Evolutionary conservation across 1,284 basidiomycete genomes (phyloP), one percentile per base, ranked within the genome.

Genomic region (Moniliella sp.): DNA sequence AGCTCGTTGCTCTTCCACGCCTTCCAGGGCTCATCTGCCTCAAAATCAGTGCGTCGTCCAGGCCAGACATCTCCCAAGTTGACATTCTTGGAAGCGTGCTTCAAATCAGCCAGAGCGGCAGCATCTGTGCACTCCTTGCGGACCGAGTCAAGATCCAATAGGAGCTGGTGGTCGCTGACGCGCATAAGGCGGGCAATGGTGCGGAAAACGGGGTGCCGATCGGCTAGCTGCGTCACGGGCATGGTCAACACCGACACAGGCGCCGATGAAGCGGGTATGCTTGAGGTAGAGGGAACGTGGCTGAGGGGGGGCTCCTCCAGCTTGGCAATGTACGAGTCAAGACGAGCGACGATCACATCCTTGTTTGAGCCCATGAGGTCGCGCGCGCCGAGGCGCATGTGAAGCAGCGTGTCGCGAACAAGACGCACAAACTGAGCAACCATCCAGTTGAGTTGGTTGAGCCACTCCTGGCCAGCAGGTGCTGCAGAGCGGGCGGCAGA

Each of bases 11-110:
- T 71, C 23, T 74, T 69, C 80, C 83, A 94, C 19, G 76, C 67
- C 19, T 74, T 69, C 73, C 79, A 94, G 0, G 77, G 78, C 1
- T 73, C 70, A 2, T 46, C 44, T 77, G 78, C 35, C 62, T 73
- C 15, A 71, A 94, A 97, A 58, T 97, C 86, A 43, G 80, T 74
- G 42, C 75, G 69, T 29, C 75, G 70, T 17, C 79, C 83, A 0
- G 86, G 83, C 57, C 86, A 83, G 0, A 77, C 65, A 13, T 71
- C 67, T 25, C 80, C 77, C 4, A 78, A 75, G 38, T 77, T 79
- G 57, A 94, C 78, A 42, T 84, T 81, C 64, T 83, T 86, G 34
- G 93, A 67, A 55, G 80, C 84, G 18, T 76, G 79, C 76, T 86
- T 63, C 3, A 53, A 30, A 21, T 59, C 56, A 18, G 5, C 5